Percentiles rank a stretch among this genome's conserved stretches.
phyloP scores from a whole-genome alignment of 2,329 filamentous ascomycete genomes.

The Phialophora tarda region DNA sequence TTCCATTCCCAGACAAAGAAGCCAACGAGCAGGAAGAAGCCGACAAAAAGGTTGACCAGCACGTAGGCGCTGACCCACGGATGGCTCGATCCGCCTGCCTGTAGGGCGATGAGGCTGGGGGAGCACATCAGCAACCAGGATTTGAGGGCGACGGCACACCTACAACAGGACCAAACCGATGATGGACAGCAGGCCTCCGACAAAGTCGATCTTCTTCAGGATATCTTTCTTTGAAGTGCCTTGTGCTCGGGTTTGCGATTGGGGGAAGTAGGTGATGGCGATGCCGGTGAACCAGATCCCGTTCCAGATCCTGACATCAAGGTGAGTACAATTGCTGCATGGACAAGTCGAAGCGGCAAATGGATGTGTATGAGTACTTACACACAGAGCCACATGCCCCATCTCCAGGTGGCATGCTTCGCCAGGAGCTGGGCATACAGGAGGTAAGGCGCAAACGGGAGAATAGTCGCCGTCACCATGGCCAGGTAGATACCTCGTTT shows the following conservation, averaged over 20 bases:
- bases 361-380: too few relatives aligned
- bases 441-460: constrained; percentile 27
- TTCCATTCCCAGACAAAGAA: constrained; percentile 12
- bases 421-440: constrained; percentile 13
- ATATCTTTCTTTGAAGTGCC: not conserved
- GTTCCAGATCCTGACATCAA: constrained; percentile 13
- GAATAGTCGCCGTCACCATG: constrained; percentile 18
- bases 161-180: constrained; percentile 14
- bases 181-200: constrained; percentile 12
- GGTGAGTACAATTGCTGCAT: not conserved
- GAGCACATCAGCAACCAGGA: too few relatives aligned
- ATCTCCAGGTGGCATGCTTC: constrained; percentile 16
- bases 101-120: constrained; percentile 3
- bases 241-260: constrained; percentile 8
- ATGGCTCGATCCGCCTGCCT: not conserved
- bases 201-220: constrained; percentile 7
- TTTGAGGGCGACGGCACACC: not conserved
- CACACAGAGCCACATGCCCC: not conserved
- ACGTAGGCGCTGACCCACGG: constrained; percentile 9
- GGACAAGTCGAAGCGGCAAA: too few relatives aligned
- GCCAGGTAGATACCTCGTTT: constrained; percentile 25
- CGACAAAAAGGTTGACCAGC: constrained; percentile 8
- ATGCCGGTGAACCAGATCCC: constrained; percentile 8
- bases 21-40: constrained; percentile 1
- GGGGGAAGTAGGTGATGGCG: constrained; percentile 11